Base-by-base conservation (phyloP, 768 basidiomycete genomes). In the Tricholomella constricta region DNA sequence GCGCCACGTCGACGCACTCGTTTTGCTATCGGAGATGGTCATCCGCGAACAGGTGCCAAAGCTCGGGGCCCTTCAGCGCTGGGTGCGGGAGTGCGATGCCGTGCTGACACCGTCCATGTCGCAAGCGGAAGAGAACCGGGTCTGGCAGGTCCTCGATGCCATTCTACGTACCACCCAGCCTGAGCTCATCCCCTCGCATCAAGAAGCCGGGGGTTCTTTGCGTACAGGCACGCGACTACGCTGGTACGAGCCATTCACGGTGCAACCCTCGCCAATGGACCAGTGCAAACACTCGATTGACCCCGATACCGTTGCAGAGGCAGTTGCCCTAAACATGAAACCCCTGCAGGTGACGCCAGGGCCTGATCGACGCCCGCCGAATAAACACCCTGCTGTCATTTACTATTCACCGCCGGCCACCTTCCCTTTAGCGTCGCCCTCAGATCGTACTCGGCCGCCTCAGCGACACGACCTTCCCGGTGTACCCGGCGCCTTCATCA, bases 71-170 rank as follows among this genome's bases (percentile, higher is more conserved):
- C 65, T 83, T 6, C 80, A 82, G 57, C 70, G 81, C 10, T 83
- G 81, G 81, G 79, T 81, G 4, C 63, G 81, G 31, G 81, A 83
- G 57, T 80, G 79, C 61, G 81, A 83, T 63, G 81, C 80, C 1
- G 79, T 79, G 2, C 64, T 72, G 12, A 69, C 65, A n/a, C 70
- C 67, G 1, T 67, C 70, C 31, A 76, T 75, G 58, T 61, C 65
- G 45, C 63, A 66, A 45, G 64, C 69, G 52, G 73, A 77, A 29
- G 73, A 80, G 55, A 70, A 69, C 41, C 68, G 70, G 50, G 69
- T 81, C 6, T 72, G 69, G 71, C 70, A 69, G 55, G 80, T 81
- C 44, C 66, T 82, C 35, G 76, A 80, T 48, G 72, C 77, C 42
- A 77, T 83, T 8, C 57, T 83, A 36, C 66, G 81, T 10, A 78